A percentile compares a stretch with the other conserved stretches of the same genome.
Conservation (phyloP, 169 alveolate genomes). For the Cryptosporidium sp. region DNA sequence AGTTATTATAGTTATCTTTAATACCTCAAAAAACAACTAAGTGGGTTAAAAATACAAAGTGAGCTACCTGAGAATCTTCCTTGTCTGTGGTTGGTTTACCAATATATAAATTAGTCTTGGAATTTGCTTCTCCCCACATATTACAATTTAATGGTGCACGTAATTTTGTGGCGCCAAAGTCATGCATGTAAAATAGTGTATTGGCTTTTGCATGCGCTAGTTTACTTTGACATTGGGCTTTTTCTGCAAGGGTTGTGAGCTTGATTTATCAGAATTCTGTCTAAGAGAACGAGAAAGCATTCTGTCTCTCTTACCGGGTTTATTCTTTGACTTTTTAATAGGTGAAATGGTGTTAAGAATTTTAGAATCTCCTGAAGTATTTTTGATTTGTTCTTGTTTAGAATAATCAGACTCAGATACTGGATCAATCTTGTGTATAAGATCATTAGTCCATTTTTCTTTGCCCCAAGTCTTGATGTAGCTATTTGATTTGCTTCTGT, state of each 20-base stretch:
- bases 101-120: background rate
- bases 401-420: background rate
- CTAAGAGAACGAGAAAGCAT: background rate
- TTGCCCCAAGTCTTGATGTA: conserved; percentile 62
- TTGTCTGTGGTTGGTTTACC: background rate
- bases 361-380: background rate
- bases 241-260: background rate
- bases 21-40: background rate
- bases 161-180: background rate
- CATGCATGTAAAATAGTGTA: background rate
- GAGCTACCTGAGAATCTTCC: background rate
- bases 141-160: background rate
- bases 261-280: background rate
- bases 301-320: conserved; percentile 74
- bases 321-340: conserved; percentile 45
- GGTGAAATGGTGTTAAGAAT: background rate
- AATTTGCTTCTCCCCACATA: background rate
- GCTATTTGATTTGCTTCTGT: conserved; percentile 61
- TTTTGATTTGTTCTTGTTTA: background rate
- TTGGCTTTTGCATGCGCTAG: background rate
- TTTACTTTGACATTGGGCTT: background rate
- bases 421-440: background rate
- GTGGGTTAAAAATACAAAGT: background rate
- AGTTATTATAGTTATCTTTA: background rate
- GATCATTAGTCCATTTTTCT: conserved; percentile 56